These are phyloP conservation scores for Pyricularia grisea DNA, from an alignment of 2,329 filamentous ascomycete species.

Conservation along the genomic window DNA sequence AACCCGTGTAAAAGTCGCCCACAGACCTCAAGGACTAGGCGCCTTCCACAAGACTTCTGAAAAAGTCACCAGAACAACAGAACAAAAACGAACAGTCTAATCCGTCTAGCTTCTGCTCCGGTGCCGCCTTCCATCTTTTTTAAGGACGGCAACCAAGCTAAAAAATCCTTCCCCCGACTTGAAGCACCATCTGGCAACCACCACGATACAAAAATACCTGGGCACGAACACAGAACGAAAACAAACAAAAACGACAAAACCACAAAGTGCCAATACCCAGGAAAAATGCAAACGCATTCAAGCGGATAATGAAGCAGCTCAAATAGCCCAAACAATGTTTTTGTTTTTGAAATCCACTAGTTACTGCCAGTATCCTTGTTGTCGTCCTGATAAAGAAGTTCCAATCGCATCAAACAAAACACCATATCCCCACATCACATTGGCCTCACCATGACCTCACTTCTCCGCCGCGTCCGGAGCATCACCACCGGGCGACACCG, in stretches of 20 bases:
- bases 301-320: not conserved
- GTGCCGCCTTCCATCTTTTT: not conserved
- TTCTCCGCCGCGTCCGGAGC: not conserved
- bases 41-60: not conserved
- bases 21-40: not conserved
- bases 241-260: not conserved
- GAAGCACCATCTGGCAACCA: not conserved
- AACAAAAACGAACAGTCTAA: not conserved
- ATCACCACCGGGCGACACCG: not conserved
- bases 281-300: not conserved
- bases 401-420: not conserved
- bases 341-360: not conserved
- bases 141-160: not conserved
- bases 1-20: not conserved
- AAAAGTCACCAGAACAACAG: not conserved
- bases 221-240: not conserved
- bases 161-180: not conserved
- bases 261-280: not conserved
- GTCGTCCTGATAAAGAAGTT: not conserved
- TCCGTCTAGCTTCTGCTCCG: not conserved
- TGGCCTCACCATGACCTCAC: not conserved
- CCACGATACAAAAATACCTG: not conserved
- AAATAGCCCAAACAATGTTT: not conserved
- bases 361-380: not conserved
- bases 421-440: not conserved